phyloP scores from a whole-genome alignment of 257 asterid genomes.

The Solanum appendiculatum region DNA sequence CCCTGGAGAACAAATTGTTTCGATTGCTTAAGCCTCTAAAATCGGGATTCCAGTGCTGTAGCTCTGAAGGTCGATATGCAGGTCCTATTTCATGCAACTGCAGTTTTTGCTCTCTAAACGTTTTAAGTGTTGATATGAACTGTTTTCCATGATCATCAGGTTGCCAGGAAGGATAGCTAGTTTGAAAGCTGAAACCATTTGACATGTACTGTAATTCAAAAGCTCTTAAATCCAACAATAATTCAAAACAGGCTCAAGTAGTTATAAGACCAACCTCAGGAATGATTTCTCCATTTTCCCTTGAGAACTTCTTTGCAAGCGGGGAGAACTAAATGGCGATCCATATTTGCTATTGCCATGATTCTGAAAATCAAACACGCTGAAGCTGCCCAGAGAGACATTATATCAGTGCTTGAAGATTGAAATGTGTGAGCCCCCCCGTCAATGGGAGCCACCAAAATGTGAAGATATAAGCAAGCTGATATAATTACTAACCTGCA shows the following conservation, averaged over 20 bases:
- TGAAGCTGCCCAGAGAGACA: slow-evolving; percentile 48
- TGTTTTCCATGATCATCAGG: slow-evolving; percentile 64
- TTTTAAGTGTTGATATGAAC: slow-evolving; percentile 51
- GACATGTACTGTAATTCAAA: neutral
- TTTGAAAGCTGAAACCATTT: slow-evolving; percentile 59
- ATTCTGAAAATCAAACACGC: slow-evolving; percentile 69
- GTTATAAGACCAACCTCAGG: slow-evolving; percentile 41
- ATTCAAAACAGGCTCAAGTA: neutral
- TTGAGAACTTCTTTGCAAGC: slow-evolving; percentile 73
- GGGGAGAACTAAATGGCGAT: slow-evolving; percentile 52
- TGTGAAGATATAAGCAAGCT: neutral
- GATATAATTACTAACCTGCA: slow-evolving; percentile 49
- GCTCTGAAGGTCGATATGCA: slow-evolving; percentile 16
- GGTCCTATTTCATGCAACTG: slow-evolving; percentile 26
- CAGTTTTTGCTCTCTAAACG: slow-evolving; percentile 63
- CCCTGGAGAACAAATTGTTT: slow-evolving; percentile 30
- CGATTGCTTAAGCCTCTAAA: slow-evolving; percentile 25
- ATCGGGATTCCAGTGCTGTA: slow-evolving; percentile 35
- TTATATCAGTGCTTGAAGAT: neutral
- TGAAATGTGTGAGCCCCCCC: neutral
- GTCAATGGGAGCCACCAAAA: neutral
- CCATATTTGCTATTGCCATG: slow-evolving; percentile 83
- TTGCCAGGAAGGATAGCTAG: slow-evolving; percentile 78
- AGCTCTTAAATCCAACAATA: neutral
- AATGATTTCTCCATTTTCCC: slow-evolving; percentile 98